Conservation (phyloP, 2,329 filamentous ascomycete species). For the Akanthomyces lecanii region DNA sequence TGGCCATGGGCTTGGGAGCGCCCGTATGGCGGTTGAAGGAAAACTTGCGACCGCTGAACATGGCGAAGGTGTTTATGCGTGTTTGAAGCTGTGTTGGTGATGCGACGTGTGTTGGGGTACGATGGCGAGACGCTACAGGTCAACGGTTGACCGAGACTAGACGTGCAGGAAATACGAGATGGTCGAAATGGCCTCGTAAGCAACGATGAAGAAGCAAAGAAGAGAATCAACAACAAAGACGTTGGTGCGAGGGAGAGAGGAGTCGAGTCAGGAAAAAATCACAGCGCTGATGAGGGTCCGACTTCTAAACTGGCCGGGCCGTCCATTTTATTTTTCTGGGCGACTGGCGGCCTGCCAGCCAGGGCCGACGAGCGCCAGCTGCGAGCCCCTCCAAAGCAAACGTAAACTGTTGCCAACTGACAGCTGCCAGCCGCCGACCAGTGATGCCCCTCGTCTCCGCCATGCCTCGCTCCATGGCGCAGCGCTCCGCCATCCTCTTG, state of each 20-base stretch:
- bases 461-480: not conserved
- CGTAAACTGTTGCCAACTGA: slow-evolving; percentile 1
- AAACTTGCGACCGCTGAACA: slow-evolving; percentile 58
- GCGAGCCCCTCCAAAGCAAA: slow-evolving; percentile 2
- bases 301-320: not conserved
- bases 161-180: not conserved
- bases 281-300: slow-evolving; percentile 11
- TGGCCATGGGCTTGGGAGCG: slow-evolving; percentile 48
- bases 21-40: slow-evolving; percentile 64
- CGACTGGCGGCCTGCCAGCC: not conserved
- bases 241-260: not conserved
- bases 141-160: not conserved
- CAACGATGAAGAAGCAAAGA: not conserved
- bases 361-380: not conserved
- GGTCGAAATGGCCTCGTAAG: not conserved
- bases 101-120: not conserved
- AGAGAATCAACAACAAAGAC: not conserved
- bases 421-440: not conserved
- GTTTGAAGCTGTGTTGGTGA: not conserved
- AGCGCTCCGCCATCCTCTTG: not conserved
- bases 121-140: not conserved
- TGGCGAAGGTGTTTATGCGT: slow-evolving; percentile 21
- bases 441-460: slow-evolving; percentile 7
- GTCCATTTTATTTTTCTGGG: slow-evolving; percentile 11
- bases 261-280: slow-evolving; percentile 12